These are phyloP conservation scores for Collybia sordida DNA, from an alignment of 768 basidiomycete species.

Conservation along the genomic window DNA sequence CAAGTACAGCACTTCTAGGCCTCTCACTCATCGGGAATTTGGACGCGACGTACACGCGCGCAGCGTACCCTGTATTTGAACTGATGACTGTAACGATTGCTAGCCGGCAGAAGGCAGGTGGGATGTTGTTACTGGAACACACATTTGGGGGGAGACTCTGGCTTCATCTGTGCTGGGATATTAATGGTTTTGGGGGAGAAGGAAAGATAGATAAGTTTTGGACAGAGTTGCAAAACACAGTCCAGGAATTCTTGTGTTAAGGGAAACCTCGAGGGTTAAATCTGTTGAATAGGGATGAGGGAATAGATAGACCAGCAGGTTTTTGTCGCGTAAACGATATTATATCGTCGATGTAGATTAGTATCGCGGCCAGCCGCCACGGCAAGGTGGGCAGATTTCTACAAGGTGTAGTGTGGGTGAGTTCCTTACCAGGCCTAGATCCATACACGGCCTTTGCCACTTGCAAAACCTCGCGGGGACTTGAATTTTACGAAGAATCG, in stretches of 20 bases:
- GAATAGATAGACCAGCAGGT: too few relatives aligned
- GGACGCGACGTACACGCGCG: slow-evolving; percentile 60
- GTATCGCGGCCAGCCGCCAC: too few relatives aligned
- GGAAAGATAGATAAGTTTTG: slow-evolving; percentile 27
- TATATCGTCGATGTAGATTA: too few relatives aligned
- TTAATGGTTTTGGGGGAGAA: slow-evolving; percentile 24
- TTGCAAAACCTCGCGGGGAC: too few relatives aligned
- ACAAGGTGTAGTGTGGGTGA: too few relatives aligned
- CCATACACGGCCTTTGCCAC: too few relatives aligned
- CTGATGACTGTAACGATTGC: slow-evolving; percentile 66
- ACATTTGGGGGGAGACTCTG: slow-evolving; percentile 61
- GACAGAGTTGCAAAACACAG: slow-evolving; percentile 20
- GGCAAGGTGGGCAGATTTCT: too few relatives aligned
- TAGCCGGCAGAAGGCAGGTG: slow-evolving; percentile 59
- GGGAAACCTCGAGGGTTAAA: too few relatives aligned
- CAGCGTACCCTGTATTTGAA: slow-evolving; percentile 39
- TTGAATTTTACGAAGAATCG: too few relatives aligned
- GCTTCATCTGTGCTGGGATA: slow-evolving; percentile 37
- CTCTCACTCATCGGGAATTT: slow-evolving; percentile 70
- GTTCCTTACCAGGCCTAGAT: too few relatives aligned
- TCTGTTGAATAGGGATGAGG: too few relatives aligned
- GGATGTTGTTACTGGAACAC: slow-evolving; percentile 61
- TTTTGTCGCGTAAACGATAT: too few relatives aligned
- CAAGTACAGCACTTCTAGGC: slow-evolving; percentile 44
- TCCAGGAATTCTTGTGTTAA: slow-evolving; percentile 14